Conservation (phyloP, 495 filamentous ascomycete species). For the Saxispiralis lemnorum region DNA sequence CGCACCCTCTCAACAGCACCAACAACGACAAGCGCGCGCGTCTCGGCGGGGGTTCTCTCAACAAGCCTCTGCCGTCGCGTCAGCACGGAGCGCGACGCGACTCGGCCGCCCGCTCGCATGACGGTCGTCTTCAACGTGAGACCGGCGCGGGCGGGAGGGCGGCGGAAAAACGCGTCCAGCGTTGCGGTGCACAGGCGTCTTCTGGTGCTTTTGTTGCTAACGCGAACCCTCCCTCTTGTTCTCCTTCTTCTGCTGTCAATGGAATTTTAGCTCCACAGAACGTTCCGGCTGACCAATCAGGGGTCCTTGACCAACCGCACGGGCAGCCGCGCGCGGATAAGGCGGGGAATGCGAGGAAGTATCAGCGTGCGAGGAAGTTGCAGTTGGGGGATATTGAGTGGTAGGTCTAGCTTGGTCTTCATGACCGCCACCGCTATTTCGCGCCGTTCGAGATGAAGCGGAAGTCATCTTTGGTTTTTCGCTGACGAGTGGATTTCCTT, state of each 20-base stretch:
- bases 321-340: conserved; percentile 36
- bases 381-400: conserved; percentile 95
- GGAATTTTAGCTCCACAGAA: too few relatives aligned
- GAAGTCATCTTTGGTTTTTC: too few relatives aligned
- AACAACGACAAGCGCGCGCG: conserved; percentile 18
- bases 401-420: conserved; percentile 28
- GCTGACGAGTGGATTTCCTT: background rate
- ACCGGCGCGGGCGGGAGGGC: background rate
- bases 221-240: background rate
- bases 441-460: too few relatives aligned
- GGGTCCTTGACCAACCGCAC: conserved; percentile 17
- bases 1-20: conserved; percentile 13
- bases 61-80: conserved; percentile 3
- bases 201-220: too few relatives aligned
- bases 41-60: conserved; percentile 14
- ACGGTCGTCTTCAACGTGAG: conserved; percentile 13
- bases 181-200: too few relatives aligned
- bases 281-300: conserved; percentile 14
- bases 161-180: too few relatives aligned
- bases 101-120: too few relatives aligned
- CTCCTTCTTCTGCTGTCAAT: background rate
- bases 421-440: background rate
- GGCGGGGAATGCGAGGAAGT: conserved; percentile 49
- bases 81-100: too few relatives aligned
- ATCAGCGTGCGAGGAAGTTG: conserved; percentile 74